Base-by-base conservation (phyloP, 306 rosid genomes). In the Cyamopsis tetragonoloba region DNA sequence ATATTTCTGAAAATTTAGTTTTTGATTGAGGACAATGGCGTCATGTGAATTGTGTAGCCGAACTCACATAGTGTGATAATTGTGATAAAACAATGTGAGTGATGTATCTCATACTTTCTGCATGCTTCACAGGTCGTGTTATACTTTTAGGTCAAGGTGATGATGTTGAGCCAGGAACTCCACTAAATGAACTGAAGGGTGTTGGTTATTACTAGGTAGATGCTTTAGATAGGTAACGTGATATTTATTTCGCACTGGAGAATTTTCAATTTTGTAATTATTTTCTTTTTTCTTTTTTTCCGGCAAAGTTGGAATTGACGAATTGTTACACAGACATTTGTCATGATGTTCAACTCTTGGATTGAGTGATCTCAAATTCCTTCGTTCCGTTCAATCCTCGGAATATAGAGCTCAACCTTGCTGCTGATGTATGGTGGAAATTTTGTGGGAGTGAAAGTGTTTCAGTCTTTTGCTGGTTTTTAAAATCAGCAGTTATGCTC, bases 141-240 rank as follows among this genome's bases (percentile, higher is more conserved):
- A 84, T 91, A n/a, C 86, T 82, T 76, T 47, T 91, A 80, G 78
- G 89, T 15, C 70, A 74, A 30, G 95, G 87, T 5, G 74, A 53
- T 20, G 87, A 79, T 70, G 57, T 58, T n/a, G 78, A 71, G 35
- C 74, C 66, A 67, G 65, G 75, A 4, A 11, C 88, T 32, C 60
- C 54, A 37, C 28, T 56, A 13, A 12, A 43, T 54, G 86, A 84
- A 15, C 30, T 78, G 42, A 86, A 19, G 71, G 67, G 77, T 22
- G 84, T 80, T 76, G 95, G 97, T 64, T 86, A 88, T 76, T 86
- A 80, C 82, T 91, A 75, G 26, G 11, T 62, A 23, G 59, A 41
- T 9, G 53, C 66, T 41, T 2, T 39, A 39, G 31, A 23, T 28
- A 22, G 60, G 51, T n/a, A 53, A 62, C 24, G n/a, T 3, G 44